Base-by-base conservation (phyloP, 768 basidiomycete genomes). In the Lactarius hengduanensis region DNA sequence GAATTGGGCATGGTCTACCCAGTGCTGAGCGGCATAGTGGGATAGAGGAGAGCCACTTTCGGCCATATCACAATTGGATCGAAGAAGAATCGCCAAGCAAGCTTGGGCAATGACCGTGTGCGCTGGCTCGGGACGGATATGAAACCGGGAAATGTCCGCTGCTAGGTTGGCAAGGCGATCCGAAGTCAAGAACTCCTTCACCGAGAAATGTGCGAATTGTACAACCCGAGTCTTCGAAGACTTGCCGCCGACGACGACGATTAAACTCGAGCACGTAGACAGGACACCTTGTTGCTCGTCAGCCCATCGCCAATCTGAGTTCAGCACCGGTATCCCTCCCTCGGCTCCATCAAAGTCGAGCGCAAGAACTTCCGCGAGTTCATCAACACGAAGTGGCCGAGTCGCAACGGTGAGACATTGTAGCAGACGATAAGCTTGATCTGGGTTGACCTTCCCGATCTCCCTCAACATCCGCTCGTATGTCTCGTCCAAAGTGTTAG, bases 171-270 rank as follows among this genome's bases (percentile, higher is more conserved):
- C 32, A 20, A 56, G 55, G 2, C 55, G 54, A 57, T 57, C 30
- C 2, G 55, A 57, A 8, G 55, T 57, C 55, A 57, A 57, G 55
- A 57, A 57, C 16, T 57, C 55, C 30, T 57, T 28, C 18, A 57
- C 40, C 0, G 59, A 34, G n/a, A 59, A 45, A 28, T 45, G 43
- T 9, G 38, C 40, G 16, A 40, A 59, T 59, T 41, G 59, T 28
- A 41, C 41, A 41, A 41, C 41, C 0, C 41, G 41, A 1, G 41
- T 41, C 5, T 41, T 18, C 1, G 41, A 18, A 41, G 0, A 30
- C 30, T 5, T 5, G 30, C 0, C 30, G 2, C 5, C 30, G 30
- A 28, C 26, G 26, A 28, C 7, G 43, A 45, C 20, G 3, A 45
- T 45, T 3, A 45, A 4, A 7, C 43, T 45, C 20, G 43, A 45